Evolutionary conservation across 2,329 filamentous ascomycete species (phyloP).

Genomic region (Teratosphaeria nubilosa): DNA sequence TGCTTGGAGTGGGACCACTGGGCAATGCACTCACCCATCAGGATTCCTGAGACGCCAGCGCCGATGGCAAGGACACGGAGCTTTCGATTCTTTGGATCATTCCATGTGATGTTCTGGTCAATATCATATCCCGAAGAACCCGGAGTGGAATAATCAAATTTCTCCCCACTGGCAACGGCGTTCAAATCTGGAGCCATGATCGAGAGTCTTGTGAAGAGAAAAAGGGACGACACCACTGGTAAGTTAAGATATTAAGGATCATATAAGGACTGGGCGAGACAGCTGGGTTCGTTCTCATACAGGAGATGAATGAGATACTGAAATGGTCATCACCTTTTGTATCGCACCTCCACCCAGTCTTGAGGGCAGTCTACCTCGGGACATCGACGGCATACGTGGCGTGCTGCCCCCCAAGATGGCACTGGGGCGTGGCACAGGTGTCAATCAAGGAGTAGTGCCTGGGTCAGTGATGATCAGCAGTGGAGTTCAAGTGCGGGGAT

Average conservation of each 20-base stretch:
- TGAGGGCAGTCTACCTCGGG: not conserved
- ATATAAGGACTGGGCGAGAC: too few relatives aligned
- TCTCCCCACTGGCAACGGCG: constrained; percentile 23
- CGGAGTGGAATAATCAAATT: constrained; percentile 34
- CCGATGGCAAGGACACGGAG: constrained; percentile 40
- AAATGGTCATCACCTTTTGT: not conserved
- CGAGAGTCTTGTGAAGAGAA: not conserved
- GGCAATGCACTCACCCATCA: constrained; percentile 17
- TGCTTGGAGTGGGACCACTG: not conserved
- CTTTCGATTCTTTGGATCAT: constrained; percentile 33
- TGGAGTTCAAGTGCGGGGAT: not conserved
- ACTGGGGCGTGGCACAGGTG: not conserved
- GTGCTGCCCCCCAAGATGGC: not conserved
- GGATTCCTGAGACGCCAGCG: constrained; percentile 38
- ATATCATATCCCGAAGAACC: constrained; percentile 34
- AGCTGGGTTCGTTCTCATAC: too few relatives aligned
- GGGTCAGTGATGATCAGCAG: too few relatives aligned
- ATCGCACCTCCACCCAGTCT: not conserved
- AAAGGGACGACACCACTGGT: too few relatives aligned
- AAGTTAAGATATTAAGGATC: too few relatives aligned
- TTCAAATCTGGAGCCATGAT: constrained; percentile 37
- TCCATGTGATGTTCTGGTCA: constrained; percentile 28
- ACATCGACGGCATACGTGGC: not conserved
- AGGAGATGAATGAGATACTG: not conserved
- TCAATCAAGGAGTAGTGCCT: not conserved